phyloP scores from a whole-genome alignment of 140 eudicot species.

The Ambrosia hybrid region DNA sequence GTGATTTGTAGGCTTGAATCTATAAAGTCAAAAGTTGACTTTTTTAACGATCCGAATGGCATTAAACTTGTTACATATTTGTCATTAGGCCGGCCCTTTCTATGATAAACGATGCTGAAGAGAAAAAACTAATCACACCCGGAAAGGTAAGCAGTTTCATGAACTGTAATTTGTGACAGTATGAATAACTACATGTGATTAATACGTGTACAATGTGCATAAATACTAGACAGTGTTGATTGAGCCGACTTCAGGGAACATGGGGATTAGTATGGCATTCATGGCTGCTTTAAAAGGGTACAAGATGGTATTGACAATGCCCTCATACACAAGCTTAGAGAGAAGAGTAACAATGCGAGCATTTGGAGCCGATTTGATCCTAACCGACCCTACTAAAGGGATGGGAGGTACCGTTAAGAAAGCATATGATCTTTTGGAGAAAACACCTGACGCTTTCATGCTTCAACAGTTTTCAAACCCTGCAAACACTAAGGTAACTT shows the following conservation, averaged over 20 bases:
- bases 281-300: constrained; percentile 98
- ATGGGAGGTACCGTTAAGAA: constrained; percentile 99
- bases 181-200: background rate
- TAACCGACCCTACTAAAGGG: constrained; percentile 90
- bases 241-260: constrained; percentile 97
- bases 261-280: constrained; percentile 99
- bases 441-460: constrained; percentile 91
- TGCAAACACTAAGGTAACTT: constrained; percentile 77
- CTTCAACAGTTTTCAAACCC: constrained; percentile 95
- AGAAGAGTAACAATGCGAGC: constrained; percentile 95
- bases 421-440: constrained; percentile 83
- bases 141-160: constrained; percentile 58
- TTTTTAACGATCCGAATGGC: background rate
- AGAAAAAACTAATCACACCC: constrained; percentile 77
- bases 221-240: constrained; percentile 72
- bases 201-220: background rate
- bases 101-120: constrained; percentile 89
- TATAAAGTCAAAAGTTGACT: constrained; percentile 8
- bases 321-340: constrained; percentile 95
- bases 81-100: constrained; percentile 74
- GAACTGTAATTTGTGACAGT: background rate
- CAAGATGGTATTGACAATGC: constrained; percentile 97
- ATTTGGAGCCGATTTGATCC: constrained; percentile 86
- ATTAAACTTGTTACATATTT: background rate
- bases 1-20: constrained; percentile 1